These are phyloP conservation scores for Biscogniauxia sp. DNA, from an alignment of 2,329 filamentous ascomycete genomes.

Conservation along the genomic window DNA sequence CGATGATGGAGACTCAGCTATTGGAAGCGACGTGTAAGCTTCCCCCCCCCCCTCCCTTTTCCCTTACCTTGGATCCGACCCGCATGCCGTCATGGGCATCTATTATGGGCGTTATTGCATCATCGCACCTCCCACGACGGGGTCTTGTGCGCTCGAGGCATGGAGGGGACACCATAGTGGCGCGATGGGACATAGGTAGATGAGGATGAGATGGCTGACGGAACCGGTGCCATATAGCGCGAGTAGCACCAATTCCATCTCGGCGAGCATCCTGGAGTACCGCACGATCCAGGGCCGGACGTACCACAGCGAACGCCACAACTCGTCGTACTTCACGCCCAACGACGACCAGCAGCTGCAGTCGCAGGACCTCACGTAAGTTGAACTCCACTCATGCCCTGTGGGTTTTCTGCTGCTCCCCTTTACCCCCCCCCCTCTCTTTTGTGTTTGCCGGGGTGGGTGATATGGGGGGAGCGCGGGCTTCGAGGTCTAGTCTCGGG, in stretches of 20 bases:
- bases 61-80: no score
- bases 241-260: constrained; percentile 28
- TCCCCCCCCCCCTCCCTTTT: no score
- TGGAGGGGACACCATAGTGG: no score
- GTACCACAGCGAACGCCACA: constrained; percentile 26
- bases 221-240: constrained; percentile 9
- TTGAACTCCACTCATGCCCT: neutral
- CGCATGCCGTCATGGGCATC: no score
- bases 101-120: no score
- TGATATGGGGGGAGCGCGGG: no score
- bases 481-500: neutral
- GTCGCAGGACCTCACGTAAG: constrained; percentile 24
- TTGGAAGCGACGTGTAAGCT: neutral
- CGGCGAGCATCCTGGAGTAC: constrained; percentile 31
- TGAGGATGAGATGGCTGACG: neutral
- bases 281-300: constrained; percentile 31
- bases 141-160: no score
- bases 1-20: neutral
- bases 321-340: constrained; percentile 24
- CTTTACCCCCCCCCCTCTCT: no score
- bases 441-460: no score
- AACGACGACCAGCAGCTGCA: constrained; percentile 27
- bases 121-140: no score
- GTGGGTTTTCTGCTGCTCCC: no score
- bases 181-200: no score